Evolutionary conservation across 2,329 filamentous ascomycete species (phyloP), one percentile per base, ranked within the genome.

Genomic region (Neopestalotiopsis clavispora): DNA sequence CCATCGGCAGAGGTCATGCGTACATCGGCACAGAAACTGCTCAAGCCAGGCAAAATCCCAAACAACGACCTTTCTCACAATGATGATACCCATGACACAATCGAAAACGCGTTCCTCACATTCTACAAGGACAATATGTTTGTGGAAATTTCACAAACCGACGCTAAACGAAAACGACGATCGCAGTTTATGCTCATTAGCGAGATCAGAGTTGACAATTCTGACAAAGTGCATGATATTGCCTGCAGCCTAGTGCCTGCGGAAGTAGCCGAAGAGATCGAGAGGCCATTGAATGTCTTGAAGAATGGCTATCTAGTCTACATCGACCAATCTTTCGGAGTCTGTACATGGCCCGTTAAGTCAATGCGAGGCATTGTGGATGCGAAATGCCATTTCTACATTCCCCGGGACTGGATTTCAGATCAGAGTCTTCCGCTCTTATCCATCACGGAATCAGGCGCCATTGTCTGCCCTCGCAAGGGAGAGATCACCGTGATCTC

Each of bases 341-440:
- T 60, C 34, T 60, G 58, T 60, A 60, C 58, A 4, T 60, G 58
- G 58, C 58, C 23, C 3, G 30, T 60, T 4, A 60, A 60, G 34
- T 60, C 58, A 9, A 14, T 14, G 14, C 20, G 30, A 9, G 58
- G 58, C 2, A 34, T 60, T 30, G 14, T 5, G 4, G 58, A 60
- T 34, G 30, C 30, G 6, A 28, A 17, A 34, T 34, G 58, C 30
- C 58, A 60, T 34, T 60, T 60, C 30, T 60, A 60, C 23, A 60
- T 60, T 60, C 58, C 58, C 10, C 58, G 58, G 14, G 58, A 60
- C 34, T 60, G 58, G 58, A 34, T 60, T 30, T 60, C 58, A 4
- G 58, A 60, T 12, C 58, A 60, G 23, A 60, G 34, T 60, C 28
- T 60, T 28, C 20, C 28, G 9, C 30, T 60, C 23, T 13, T 60